phyloP scores from a whole-genome alignment of 257 asterid species.

The Buddleja alternifolia region DNA sequence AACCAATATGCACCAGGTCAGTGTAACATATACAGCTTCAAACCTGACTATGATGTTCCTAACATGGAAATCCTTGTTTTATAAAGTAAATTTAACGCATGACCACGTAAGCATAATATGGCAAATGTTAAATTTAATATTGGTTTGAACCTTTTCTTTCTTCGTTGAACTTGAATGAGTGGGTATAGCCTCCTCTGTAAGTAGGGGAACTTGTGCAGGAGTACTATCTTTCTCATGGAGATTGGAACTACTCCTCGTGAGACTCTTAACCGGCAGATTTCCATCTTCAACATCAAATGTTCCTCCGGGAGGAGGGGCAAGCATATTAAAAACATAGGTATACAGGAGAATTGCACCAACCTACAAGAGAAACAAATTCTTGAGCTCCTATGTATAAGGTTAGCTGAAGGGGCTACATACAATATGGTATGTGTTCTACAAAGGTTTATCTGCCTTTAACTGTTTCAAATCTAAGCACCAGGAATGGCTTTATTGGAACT shows the following conservation, averaged over 20 bases:
- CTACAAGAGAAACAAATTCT: constrained; percentile 42
- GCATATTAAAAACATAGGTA: constrained; percentile 93
- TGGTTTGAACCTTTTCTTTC: constrained; percentile 55
- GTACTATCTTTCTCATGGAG: constrained; percentile 38
- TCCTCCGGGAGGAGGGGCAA: constrained; percentile 93
- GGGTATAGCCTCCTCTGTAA: constrained; percentile 50
- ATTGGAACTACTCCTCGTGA: constrained; percentile 38
- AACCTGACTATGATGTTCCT: not conserved
- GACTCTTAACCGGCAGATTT: constrained; percentile 49
- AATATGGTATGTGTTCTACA: not conserved
- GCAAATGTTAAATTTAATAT: constrained; percentile 21
- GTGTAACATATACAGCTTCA: constrained; percentile 1
- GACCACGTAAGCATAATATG: not conserved
- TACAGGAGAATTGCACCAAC: constrained; percentile 95
- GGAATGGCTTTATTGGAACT: constrained; percentile 4
- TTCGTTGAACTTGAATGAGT: constrained; percentile 41
- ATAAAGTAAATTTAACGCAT: not conserved
- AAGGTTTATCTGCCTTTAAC: constrained; percentile 12
- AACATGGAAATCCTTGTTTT: not conserved
- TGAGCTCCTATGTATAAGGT: constrained; percentile 18
- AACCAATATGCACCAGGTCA: not conserved
- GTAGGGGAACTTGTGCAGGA: constrained; percentile 76
- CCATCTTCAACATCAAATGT: constrained; percentile 64
- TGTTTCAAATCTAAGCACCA: constrained; percentile 10
- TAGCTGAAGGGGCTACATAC: constrained; percentile 5